Evolutionary conservation across 805 yeast genomes (phyloP).

Genomic region (Kregervanrija pseudodelftensis): DNA sequence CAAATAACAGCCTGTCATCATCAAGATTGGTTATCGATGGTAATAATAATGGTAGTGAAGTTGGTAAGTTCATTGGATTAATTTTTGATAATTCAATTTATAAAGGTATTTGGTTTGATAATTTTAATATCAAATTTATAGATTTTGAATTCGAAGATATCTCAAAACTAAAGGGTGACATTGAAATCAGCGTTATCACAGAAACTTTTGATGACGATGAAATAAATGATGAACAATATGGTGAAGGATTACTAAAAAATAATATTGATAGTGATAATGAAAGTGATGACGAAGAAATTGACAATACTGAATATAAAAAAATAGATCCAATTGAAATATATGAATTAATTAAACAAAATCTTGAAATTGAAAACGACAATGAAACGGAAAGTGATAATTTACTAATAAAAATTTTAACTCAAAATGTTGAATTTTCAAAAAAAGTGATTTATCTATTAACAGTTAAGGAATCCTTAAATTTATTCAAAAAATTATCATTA

Average conservation of each 20-base stretch:
- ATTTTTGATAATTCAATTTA: slow-evolving; percentile 5
- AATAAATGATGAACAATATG: slow-evolving; percentile 8
- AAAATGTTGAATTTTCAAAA: slow-evolving; percentile 37
- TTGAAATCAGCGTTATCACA: slow-evolving; percentile 14
- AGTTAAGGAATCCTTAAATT: slow-evolving; percentile 32
- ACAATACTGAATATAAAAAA: slow-evolving; percentile 13
- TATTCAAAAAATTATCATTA: slow-evolving; percentile 42
- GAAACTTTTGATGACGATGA: slow-evolving; percentile 16
- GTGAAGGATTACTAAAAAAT: neutral
- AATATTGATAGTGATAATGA: slow-evolving; percentile 6
- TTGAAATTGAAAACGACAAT: slow-evolving; percentile 20
- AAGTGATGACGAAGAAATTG: slow-evolving; percentile 11
- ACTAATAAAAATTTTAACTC: slow-evolving; percentile 26
- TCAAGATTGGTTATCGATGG: slow-evolving; percentile 9
- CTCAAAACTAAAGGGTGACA: slow-evolving; percentile 18
- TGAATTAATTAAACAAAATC: slow-evolving; percentile 15
- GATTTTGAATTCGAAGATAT: slow-evolving; percentile 29
- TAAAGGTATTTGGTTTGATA: slow-evolving; percentile 24
- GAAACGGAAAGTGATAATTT: slow-evolving; percentile 7
- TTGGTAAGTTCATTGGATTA: slow-evolving; percentile 9
- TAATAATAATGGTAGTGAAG: slow-evolving; percentile 6
- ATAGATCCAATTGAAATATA: slow-evolving; percentile 19
- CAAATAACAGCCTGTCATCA: slow-evolving; percentile 1
- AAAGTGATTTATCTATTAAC: slow-evolving; percentile 49
- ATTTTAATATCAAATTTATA: slow-evolving; percentile 17